Evolutionary conservation across 192 early-diverging fungal genomes (phyloP).

Genomic region (Gaertneriomyces sp.): DNA sequence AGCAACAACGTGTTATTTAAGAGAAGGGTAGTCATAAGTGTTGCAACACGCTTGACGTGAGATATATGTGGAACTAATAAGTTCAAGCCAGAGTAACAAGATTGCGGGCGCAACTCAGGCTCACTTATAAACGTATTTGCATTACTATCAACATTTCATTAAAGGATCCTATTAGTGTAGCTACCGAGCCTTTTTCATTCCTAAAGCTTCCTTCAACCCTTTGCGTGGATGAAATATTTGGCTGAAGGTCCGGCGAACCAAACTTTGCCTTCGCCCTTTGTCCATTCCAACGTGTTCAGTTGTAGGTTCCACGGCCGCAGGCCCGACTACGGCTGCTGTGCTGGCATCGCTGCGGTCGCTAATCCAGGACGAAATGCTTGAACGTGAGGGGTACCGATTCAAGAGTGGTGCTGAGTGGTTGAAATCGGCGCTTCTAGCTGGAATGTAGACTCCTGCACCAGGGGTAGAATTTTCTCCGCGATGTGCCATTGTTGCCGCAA

Average conservation of each 20-base stretch:
- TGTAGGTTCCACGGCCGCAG: too few species aligned
- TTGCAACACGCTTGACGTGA: too few species aligned
- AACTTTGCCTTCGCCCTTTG: conserved; percentile 1
- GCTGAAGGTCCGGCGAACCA: conserved; percentile 17
- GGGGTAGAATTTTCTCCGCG: not conserved
- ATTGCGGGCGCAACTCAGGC: too few species aligned
- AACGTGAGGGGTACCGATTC: conserved; percentile 24
- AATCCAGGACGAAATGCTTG: conserved; percentile 19
- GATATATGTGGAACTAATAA: too few species aligned
- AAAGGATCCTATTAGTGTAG: not conserved
- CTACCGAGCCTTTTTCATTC: conserved; percentile 1
- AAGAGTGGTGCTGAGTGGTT: conserved; percentile 9
- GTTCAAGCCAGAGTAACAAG: too few species aligned
- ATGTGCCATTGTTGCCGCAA: not conserved
- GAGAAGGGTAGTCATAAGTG: too few species aligned
- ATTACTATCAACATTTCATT: not conserved
- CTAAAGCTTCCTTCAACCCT: conserved; percentile 9
- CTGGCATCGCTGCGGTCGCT: conserved; percentile 3
- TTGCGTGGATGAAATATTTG: conserved; percentile 20
- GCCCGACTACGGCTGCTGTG: not conserved
- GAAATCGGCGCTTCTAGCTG: not conserved
- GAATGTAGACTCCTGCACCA: not conserved
- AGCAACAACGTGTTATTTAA: too few species aligned
- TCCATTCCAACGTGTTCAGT: too few species aligned
- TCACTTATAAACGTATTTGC: too few species aligned